Conservation (phyloP, 2,329 filamentous ascomycete species). For the Phoma herbarum region DNA sequence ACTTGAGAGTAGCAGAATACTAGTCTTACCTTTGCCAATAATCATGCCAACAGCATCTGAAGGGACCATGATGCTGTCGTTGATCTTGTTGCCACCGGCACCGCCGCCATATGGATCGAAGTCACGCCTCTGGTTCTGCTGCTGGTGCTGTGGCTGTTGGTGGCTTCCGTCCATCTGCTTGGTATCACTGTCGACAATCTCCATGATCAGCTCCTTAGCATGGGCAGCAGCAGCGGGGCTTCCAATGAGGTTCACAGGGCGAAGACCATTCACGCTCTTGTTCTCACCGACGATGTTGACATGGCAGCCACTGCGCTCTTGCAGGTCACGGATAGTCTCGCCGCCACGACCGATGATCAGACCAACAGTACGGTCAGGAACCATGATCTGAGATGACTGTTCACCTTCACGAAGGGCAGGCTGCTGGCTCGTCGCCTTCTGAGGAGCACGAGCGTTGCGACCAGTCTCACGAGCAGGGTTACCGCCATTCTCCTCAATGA, state of each 20-base stretch:
- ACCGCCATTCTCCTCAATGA: constrained; percentile 85
- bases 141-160: constrained; percentile 26
- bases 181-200: constrained; percentile 92
- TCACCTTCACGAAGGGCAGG: constrained; percentile 76
- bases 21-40: constrained; percentile 76
- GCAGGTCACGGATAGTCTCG: constrained; percentile 90
- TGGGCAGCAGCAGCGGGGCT: constrained; percentile 75
- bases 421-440: constrained; percentile 49
- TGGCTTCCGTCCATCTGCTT: constrained; percentile 51
- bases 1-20: not conserved
- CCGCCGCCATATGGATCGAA: constrained; percentile 44
- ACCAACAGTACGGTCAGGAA: constrained; percentile 90
- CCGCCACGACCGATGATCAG: constrained; percentile 93
- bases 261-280: constrained; percentile 88
- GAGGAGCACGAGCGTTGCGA: constrained; percentile 52
- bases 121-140: constrained; percentile 45
- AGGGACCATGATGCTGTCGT: constrained; percentile 84
- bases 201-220: constrained; percentile 88
- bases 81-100: constrained; percentile 68
- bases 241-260: constrained; percentile 90
- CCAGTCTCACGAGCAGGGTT: constrained; percentile 52
- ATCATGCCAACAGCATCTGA: constrained; percentile 96
- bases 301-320: constrained; percentile 91
- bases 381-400: constrained; percentile 91
- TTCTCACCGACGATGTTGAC: constrained; percentile 95